phyloP scores from a whole-genome alignment of 352 stramenopile genomes.

The Phytopythium litorale region DNA sequence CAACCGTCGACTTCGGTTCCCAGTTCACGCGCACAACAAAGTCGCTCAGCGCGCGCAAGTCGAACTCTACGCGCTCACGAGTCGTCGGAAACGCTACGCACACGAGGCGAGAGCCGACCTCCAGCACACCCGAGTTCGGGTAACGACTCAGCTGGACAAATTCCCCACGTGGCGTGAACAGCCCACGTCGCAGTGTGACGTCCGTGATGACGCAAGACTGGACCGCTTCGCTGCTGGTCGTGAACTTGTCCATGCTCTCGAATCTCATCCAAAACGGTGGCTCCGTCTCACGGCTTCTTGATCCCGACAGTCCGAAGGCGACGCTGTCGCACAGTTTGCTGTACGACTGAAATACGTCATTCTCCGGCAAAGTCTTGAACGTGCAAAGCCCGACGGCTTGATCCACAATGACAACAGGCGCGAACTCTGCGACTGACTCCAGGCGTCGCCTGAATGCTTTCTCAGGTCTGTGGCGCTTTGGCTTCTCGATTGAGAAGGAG shows the following conservation, averaged over 20 bases:
- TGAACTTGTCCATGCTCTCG: slow-evolving; percentile 32
- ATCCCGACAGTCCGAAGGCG: slow-evolving; percentile 17
- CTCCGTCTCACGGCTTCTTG: slow-evolving; percentile 5
- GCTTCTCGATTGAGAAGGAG: slow-evolving; percentile 14
- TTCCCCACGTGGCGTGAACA: slow-evolving; percentile 26
- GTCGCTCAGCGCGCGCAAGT: slow-evolving; percentile 41
- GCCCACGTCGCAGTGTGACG: slow-evolving; percentile 23
- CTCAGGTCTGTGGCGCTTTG: slow-evolving; percentile 11
- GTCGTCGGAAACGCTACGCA: slow-evolving; percentile 13
- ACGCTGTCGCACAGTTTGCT: slow-evolving; percentile 27
- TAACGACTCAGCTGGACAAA: slow-evolving; percentile 29
- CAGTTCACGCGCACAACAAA: slow-evolving; percentile 44
- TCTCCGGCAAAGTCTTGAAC: slow-evolving; percentile 19
- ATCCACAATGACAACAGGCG: slow-evolving; percentile 30
- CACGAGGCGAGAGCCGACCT: slow-evolving; percentile 16
- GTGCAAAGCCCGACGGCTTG: slow-evolving; percentile 42
- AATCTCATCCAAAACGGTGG: slow-evolving; percentile 45
- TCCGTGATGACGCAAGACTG: slow-evolving; percentile 17
- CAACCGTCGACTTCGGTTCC: slow-evolving; percentile 11
- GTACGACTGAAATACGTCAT: slow-evolving; percentile 37
- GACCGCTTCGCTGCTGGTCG: slow-evolving; percentile 13
- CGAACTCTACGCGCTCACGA: slow-evolving; percentile 26
- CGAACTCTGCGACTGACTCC: slow-evolving; percentile 24
- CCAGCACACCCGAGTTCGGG: slow-evolving; percentile 9
- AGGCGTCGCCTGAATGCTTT: slow-evolving; percentile 14